Evolutionary conservation across 2,329 filamentous ascomycete species (phyloP).

Genomic region (Penicillium sp.): DNA sequence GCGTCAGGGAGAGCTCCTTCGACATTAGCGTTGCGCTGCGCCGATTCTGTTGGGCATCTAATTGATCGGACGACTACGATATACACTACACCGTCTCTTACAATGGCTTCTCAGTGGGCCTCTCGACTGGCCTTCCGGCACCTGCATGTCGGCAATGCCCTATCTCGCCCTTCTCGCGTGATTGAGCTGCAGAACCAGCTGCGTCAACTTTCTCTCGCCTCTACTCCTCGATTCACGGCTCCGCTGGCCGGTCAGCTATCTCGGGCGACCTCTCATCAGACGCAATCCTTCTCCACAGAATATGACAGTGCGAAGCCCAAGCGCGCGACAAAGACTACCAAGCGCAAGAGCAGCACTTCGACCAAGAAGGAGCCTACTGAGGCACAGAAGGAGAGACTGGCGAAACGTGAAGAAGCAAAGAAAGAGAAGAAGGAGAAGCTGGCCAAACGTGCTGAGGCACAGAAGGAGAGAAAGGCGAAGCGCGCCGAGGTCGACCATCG

Average conservation of each 20-base stretch:
- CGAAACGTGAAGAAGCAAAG: slow-evolving; percentile 31
- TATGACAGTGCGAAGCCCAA: slow-evolving; percentile 36
- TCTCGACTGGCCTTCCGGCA: slow-evolving; percentile 37
- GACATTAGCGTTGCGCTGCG: slow-evolving; percentile 5
- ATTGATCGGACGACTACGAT: not conserved
- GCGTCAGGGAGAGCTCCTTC: slow-evolving; percentile 29
- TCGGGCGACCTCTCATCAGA: slow-evolving; percentile 18
- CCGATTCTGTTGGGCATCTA: not conserved
- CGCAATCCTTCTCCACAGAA: slow-evolving; percentile 26
- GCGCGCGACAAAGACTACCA: slow-evolving; percentile 30
- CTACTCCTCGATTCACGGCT: slow-evolving; percentile 18
- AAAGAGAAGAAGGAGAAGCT: slow-evolving; percentile 34
- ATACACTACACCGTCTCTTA: not conserved
- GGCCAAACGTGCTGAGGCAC: slow-evolving; percentile 24
- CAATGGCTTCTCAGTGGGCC: slow-evolving; percentile 39
- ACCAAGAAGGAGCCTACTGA: not conserved
- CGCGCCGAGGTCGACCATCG: slow-evolving; percentile 35
- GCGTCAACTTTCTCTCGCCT: slow-evolving; percentile 29
- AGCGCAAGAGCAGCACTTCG: slow-evolving; percentile 28
- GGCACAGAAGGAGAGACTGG: slow-evolving; percentile 35
- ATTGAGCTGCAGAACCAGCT: slow-evolving; percentile 32
- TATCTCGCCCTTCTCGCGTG: slow-evolving; percentile 31
- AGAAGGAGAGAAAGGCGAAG: slow-evolving; percentile 35
- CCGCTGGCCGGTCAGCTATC: slow-evolving; percentile 15
- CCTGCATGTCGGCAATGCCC: slow-evolving; percentile 30